Conservation (phyloP, 805 yeast species). For the Maudiozyma barnettii region DNA sequence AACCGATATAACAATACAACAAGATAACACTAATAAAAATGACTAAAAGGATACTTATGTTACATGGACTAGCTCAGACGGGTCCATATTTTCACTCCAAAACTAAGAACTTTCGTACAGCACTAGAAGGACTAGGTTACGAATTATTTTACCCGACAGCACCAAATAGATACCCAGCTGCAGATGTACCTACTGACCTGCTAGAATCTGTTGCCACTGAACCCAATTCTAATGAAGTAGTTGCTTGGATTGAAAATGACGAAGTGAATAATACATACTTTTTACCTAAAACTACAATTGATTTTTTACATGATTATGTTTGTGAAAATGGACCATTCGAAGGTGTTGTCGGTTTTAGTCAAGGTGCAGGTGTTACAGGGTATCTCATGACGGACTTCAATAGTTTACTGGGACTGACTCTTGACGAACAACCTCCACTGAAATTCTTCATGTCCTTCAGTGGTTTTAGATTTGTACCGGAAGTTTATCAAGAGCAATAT, state of each 20-base stretch:
- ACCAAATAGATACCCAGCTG: constrained; percentile 51
- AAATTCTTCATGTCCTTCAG: constrained; percentile 69
- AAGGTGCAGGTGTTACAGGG: constrained; percentile 86
- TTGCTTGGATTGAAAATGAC: constrained; percentile 61
- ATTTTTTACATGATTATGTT: constrained; percentile 36
- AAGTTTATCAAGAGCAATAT: constrained; percentile 22
- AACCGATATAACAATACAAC: too few species aligned
- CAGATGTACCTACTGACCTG: constrained; percentile 53
- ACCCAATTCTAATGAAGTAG: constrained; percentile 21
- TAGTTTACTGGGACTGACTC: constrained; percentile 32
- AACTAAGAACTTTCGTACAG: constrained; percentile 75
- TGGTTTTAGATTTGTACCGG: constrained; percentile 41
- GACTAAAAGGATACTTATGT: constrained; percentile 52
- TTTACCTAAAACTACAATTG: constrained; percentile 32
- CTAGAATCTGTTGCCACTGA: constrained; percentile 21
- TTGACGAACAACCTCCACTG: constrained; percentile 36
- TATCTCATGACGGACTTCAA: constrained; percentile 50
- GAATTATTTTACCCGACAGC: constrained; percentile 70
- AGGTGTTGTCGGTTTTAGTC: constrained; percentile 85
- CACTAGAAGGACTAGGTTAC: constrained; percentile 47
- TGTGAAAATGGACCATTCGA: constrained; percentile 62
- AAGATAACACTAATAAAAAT: constrained; percentile 4
- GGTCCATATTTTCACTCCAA: constrained; percentile 74
- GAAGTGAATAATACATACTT: constrained; percentile 31
- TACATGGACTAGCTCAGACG: constrained; percentile 86